These are phyloP conservation scores for Multifurca ochricompacta DNA, from an alignment of 768 basidiomycete genomes.

Conservation along the genomic window DNA sequence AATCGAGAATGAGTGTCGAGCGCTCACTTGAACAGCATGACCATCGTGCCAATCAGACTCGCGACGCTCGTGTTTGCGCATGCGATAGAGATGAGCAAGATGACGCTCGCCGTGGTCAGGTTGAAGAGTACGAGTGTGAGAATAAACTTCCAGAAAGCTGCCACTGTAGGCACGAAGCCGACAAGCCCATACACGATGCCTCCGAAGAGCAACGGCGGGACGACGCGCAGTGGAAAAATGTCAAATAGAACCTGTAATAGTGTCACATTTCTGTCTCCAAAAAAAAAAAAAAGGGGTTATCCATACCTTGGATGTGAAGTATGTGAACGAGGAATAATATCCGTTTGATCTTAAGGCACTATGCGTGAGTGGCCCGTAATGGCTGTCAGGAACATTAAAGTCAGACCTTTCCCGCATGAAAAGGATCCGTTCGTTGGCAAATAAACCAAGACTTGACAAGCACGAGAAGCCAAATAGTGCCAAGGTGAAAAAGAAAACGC, in stretches of 20 bases:
- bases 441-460: slow-evolving; percentile 85
- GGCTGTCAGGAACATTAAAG: not conserved
- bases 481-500: slow-evolving; percentile 97
- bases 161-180: slow-evolving; percentile 85
- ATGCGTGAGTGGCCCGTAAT: not conserved
- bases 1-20: slow-evolving; percentile 18
- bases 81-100: slow-evolving; percentile 83
- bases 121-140: slow-evolving; percentile 95
- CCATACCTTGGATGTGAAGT: slow-evolving; percentile 85
- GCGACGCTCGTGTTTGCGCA: slow-evolving; percentile 84
- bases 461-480: slow-evolving; percentile 96
- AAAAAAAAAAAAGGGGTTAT: not conserved
- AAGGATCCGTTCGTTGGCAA: slow-evolving; percentile 90
- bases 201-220: slow-evolving; percentile 93
- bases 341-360: slow-evolving; percentile 95
- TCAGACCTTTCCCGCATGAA: slow-evolving; percentile 96
- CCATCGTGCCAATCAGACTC: slow-evolving; percentile 85
- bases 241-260: slow-evolving; percentile 98
- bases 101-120: slow-evolving; percentile 87
- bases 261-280: not conserved
- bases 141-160: slow-evolving; percentile 97
- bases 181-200: slow-evolving; percentile 93
- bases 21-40: slow-evolving; percentile 97
- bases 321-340: slow-evolving; percentile 95
- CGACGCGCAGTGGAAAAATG: slow-evolving; percentile 86